Conservation (phyloP, 495 filamentous ascomycete species). For the Cudoniella acicularis region DNA sequence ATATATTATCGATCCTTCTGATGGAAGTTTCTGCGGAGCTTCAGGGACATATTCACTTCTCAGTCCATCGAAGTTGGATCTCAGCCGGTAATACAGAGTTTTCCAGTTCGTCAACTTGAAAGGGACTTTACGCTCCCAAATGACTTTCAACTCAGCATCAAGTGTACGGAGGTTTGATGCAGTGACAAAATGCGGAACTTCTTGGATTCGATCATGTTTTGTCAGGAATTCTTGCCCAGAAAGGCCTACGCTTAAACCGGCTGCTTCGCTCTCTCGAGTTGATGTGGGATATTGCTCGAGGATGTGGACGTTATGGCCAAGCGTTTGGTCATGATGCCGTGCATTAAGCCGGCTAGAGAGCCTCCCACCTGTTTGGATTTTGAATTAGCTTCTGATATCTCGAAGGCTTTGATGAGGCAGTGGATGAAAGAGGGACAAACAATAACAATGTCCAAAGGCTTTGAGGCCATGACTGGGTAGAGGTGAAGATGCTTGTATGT, state of each 20-base stretch:
- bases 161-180: neutral
- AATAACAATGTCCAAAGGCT: too few relatives aligned
- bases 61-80: slow-evolving; percentile 27
- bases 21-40: neutral
- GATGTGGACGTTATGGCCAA: slow-evolving; percentile 30
- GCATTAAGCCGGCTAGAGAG: slow-evolving; percentile 34
- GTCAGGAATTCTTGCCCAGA: neutral
- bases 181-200: neutral
- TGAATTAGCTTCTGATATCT: too few relatives aligned
- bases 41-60: slow-evolving; percentile 16
- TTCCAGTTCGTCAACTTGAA: slow-evolving; percentile 28
- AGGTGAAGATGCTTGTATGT: too few relatives aligned
- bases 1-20: neutral
- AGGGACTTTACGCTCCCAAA: neutral
- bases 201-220: neutral
- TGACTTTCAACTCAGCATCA: neutral
- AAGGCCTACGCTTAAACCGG: neutral
- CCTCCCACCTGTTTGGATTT: too few relatives aligned
- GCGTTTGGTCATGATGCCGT: slow-evolving; percentile 30
- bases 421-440: too few relatives aligned
- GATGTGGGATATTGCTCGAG: slow-evolving; percentile 22
- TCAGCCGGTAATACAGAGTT: slow-evolving; percentile 25
- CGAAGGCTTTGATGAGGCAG: too few relatives aligned
- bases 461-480: too few relatives aligned
- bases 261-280: neutral